Conservation (phyloP, 1,139 yeast genomes). For the Saccharomyces pastorianus region DNA sequence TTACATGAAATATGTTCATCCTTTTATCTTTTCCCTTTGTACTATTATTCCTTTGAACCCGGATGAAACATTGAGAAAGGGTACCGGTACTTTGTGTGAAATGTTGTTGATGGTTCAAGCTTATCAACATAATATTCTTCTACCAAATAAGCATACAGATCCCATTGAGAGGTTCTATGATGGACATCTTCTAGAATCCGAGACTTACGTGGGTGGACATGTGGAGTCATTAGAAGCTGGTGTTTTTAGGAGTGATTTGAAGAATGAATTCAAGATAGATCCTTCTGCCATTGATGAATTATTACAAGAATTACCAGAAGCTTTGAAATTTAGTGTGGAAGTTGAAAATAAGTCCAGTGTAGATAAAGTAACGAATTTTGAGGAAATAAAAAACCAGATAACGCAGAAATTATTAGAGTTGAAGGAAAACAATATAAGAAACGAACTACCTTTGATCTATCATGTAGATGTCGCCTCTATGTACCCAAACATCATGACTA, state of each 20-base stretch:
- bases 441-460: constrained; percentile 79
- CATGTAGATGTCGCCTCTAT: constrained; percentile 99
- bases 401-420: constrained; percentile 47
- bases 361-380: constrained; percentile 72
- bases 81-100: constrained; percentile 97
- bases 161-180: constrained; percentile 89
- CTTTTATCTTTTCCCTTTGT: constrained; percentile 91
- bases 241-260: constrained; percentile 85
- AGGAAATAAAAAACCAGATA: constrained; percentile 60
- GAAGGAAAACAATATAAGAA: constrained; percentile 53
- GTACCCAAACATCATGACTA: constrained; percentile 98
- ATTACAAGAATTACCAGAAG: constrained; percentile 59
- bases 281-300: constrained; percentile 78
- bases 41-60: constrained; percentile 94
- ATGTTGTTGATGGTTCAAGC: constrained; percentile 98
- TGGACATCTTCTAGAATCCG: constrained; percentile 89
- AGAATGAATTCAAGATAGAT: constrained; percentile 68
- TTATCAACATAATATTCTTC: constrained; percentile 60
- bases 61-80: constrained; percentile 91
- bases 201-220: constrained; percentile 98
- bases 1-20: constrained; percentile 94
- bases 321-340: constrained; percentile 74
- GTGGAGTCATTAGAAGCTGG: constrained; percentile 98
- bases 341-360: constrained; percentile 69
- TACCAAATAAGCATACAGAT: constrained; percentile 90